Conservation (phyloP, 768 basidiomycete species). For the Lactarius evosmus region DNA sequence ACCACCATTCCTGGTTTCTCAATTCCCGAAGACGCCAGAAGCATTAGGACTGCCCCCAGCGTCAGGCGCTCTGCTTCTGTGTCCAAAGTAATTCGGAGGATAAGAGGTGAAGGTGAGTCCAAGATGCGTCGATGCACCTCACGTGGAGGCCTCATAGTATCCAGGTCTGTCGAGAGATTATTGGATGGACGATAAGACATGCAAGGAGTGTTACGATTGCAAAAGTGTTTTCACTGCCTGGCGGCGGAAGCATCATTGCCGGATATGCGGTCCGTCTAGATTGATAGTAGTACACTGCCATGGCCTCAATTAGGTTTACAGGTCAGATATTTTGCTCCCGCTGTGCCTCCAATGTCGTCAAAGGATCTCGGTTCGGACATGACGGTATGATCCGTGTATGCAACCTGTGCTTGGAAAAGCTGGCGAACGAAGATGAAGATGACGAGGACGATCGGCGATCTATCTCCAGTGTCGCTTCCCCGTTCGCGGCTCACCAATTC, state of each 20-base stretch:
- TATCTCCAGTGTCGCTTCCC: slow-evolving; percentile 65
- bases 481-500: slow-evolving; percentile 77
- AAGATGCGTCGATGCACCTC: slow-evolving; percentile 11
- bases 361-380: slow-evolving; percentile 87
- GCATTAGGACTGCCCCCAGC: slow-evolving; percentile 72
- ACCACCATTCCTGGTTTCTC: slow-evolving; percentile 90
- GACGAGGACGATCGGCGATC: slow-evolving; percentile 89
- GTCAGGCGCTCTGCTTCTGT: slow-evolving; percentile 77
- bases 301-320: slow-evolving; percentile 31
- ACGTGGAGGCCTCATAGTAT: slow-evolving; percentile 12
- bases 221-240: slow-evolving; percentile 92
- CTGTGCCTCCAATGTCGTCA: slow-evolving; percentile 96
- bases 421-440: slow-evolving; percentile 82
- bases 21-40: slow-evolving; percentile 86
- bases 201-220: slow-evolving; percentile 95
- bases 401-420: slow-evolving; percentile 91
- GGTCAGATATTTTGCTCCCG: slow-evolving; percentile 98
- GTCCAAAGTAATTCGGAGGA: slow-evolving; percentile 85
- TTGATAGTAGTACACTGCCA: neutral
- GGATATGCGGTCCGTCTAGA: slow-evolving; percentile 76
- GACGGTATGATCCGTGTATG: slow-evolving; percentile 96
- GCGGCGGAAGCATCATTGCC: slow-evolving; percentile 95
- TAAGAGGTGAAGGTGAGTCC: slow-evolving; percentile 79
- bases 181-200: slow-evolving; percentile 98
- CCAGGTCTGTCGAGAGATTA: slow-evolving; percentile 88